Evolutionary conservation across 768 basidiomycete genomes (phyloP).

Genomic region (Boletus vinaceobasis): DNA sequence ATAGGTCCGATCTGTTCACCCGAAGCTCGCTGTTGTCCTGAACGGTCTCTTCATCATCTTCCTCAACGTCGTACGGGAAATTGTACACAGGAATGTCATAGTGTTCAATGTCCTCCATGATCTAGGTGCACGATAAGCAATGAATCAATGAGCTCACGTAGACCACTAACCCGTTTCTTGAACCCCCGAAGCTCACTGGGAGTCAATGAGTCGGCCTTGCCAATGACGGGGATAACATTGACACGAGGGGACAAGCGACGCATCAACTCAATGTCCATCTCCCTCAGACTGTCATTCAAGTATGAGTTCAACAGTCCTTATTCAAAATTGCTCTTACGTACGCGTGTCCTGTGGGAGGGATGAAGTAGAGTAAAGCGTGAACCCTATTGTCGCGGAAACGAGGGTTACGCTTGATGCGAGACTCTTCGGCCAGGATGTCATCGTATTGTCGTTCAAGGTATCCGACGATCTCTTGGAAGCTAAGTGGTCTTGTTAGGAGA

Average conservation of each 20-base stretch:
- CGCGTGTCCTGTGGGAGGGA: conserved; percentile 97
- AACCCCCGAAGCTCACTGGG: conserved; percentile 90
- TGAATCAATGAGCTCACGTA: not conserved
- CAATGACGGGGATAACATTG: conserved; percentile 97
- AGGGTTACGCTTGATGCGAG: conserved; percentile 98
- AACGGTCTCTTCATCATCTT: conserved; percentile 98
- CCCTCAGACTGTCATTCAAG: conserved; percentile 61
- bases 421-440: conserved; percentile 97
- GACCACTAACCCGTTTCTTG: conserved; percentile 77
- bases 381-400: conserved; percentile 98
- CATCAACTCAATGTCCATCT: conserved; percentile 99
- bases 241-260: conserved; percentile 95
- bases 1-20: conserved; percentile 40
- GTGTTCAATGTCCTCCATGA: conserved; percentile 99
- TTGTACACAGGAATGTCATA: conserved; percentile 99
- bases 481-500: conserved; percentile 30
- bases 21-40: conserved; percentile 95
- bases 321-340: conserved; percentile 41
- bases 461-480: conserved; percentile 95
- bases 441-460: conserved; percentile 99
- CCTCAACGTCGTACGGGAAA: conserved; percentile 98
- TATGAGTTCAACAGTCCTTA: not conserved
- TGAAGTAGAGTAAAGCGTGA: conserved; percentile 96
- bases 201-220: conserved; percentile 94
- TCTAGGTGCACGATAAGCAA: conserved; percentile 43